Conservation (phyloP, 2,329 filamentous ascomycete species). For the Cladorrhinum sp. region DNA sequence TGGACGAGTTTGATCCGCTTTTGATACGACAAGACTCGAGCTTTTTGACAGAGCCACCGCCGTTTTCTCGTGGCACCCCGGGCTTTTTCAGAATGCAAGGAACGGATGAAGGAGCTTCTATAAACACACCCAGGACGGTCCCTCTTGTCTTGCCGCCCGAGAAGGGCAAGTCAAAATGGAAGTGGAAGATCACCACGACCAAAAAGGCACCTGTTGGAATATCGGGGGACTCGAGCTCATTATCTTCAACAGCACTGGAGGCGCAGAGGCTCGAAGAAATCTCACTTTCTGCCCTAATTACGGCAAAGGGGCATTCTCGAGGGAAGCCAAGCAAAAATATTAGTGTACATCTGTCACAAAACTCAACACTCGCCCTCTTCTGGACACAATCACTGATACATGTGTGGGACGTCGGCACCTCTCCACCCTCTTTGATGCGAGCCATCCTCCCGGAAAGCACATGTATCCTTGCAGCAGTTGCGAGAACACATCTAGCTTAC, state of each 20-base stretch:
- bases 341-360: slow-evolving; percentile 38
- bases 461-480: slow-evolving; percentile 38
- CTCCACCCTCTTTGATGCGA: slow-evolving; percentile 34
- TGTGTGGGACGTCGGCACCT: slow-evolving; percentile 38
- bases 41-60: slow-evolving; percentile 13
- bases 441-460: slow-evolving; percentile 37
- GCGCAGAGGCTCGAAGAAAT: slow-evolving; percentile 39
- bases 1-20: slow-evolving; percentile 6
- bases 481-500: slow-evolving; percentile 37
- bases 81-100: slow-evolving; percentile 4
- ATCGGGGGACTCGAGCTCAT: slow-evolving; percentile 36
- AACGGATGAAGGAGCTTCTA: neutral
- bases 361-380: slow-evolving; percentile 38
- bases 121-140: slow-evolving; percentile 12
- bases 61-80: slow-evolving; percentile 10
- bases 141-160: slow-evolving; percentile 8
- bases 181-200: slow-evolving; percentile 26
- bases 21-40: slow-evolving; percentile 1
- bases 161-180: slow-evolving; percentile 35
- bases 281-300: slow-evolving; percentile 33
- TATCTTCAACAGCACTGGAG: slow-evolving; percentile 35
- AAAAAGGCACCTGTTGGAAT: slow-evolving; percentile 29
- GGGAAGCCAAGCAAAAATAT: slow-evolving; percentile 34
- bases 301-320: slow-evolving; percentile 27
- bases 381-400: slow-evolving; percentile 39